phyloP scores from a whole-genome alignment of 176 grass and related monocot genomes.

The Cocos nucifera region DNA sequence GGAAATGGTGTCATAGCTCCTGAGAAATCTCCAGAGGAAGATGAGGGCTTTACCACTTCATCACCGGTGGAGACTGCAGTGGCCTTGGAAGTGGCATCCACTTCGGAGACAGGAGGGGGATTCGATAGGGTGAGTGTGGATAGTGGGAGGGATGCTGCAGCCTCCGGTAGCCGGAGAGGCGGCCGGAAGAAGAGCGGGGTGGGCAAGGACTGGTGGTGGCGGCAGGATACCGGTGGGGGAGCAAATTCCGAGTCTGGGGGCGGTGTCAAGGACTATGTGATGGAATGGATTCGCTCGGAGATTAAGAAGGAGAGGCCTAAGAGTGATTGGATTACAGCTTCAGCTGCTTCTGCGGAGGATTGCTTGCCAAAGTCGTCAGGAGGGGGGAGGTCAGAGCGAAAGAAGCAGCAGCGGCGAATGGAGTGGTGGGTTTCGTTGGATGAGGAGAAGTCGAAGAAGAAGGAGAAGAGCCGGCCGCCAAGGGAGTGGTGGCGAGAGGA shows the following conservation, averaged over 20 bases:
- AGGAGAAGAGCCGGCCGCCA: constrained; percentile 21
- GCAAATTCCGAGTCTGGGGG: constrained; percentile 8
- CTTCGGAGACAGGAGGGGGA: constrained; percentile 23
- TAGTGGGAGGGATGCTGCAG: constrained; percentile 34
- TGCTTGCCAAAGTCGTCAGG: constrained; percentile 21
- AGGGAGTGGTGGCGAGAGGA: constrained; percentile 98
- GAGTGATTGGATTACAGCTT: constrained; percentile 55
- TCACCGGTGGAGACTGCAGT: constrained; percentile 35
- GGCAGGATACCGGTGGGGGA: constrained; percentile 49
- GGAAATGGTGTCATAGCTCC: too few species aligned
- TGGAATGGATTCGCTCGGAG: constrained; percentile 97
- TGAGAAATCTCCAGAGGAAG: too few species aligned
- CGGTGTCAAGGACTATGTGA: constrained; percentile 82
- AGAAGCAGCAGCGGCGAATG: background rate
- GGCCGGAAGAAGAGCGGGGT: background rate
- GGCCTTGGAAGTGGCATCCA: constrained; percentile 38
- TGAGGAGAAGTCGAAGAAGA: constrained; percentile 48
- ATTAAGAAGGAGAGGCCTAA: constrained; percentile 93
- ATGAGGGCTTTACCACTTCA: background rate
- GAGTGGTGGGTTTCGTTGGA: constrained; percentile 19
- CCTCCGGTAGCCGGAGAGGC: constrained; percentile 24
- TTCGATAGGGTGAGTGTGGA: constrained; percentile 46
- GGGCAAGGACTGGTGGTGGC: constrained; percentile 85
- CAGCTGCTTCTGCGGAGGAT: constrained; percentile 17
- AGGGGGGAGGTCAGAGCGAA: background rate